Conservation (phyloP, 345 rosid species). For the Linum lewisii region DNA sequence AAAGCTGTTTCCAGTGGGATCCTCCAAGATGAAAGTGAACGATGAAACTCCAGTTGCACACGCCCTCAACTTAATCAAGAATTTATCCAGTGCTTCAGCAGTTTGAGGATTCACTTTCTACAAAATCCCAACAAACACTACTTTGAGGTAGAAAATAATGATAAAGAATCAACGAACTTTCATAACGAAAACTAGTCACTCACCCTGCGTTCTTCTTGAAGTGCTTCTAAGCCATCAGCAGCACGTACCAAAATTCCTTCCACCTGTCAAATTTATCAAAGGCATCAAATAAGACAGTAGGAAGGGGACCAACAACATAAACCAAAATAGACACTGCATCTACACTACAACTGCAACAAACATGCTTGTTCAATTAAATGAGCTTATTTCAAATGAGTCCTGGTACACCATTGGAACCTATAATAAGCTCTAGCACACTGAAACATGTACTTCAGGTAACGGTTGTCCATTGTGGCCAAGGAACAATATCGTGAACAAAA, state of each 20-base stretch:
- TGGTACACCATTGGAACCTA: neutral
- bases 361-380: neutral
- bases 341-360: neutral
- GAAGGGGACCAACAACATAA: neutral
- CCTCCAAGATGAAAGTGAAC: slow-evolving; percentile 76
- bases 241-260: slow-evolving; percentile 80
- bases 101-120: slow-evolving; percentile 86
- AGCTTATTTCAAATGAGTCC: neutral
- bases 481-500: neutral
- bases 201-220: slow-evolving; percentile 92
- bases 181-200: slow-evolving; percentile 4
- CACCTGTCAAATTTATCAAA: slow-evolving; percentile 31
- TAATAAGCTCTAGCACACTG: neutral
- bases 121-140: slow-evolving; percentile 9
- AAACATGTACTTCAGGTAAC: neutral
- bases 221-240: slow-evolving; percentile 71
- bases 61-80: slow-evolving; percentile 67
- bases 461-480: neutral
- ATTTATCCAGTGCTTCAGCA: slow-evolving; percentile 82
- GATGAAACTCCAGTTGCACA: slow-evolving; percentile 57
- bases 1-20: slow-evolving; percentile 95
- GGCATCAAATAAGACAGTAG: neutral
- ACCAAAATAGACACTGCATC: neutral
- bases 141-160: neutral
- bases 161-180: neutral